Evolutionary conservation across 164 flowering plant species (phyloP).

Genomic region (Macadamia integrifolia): DNA sequence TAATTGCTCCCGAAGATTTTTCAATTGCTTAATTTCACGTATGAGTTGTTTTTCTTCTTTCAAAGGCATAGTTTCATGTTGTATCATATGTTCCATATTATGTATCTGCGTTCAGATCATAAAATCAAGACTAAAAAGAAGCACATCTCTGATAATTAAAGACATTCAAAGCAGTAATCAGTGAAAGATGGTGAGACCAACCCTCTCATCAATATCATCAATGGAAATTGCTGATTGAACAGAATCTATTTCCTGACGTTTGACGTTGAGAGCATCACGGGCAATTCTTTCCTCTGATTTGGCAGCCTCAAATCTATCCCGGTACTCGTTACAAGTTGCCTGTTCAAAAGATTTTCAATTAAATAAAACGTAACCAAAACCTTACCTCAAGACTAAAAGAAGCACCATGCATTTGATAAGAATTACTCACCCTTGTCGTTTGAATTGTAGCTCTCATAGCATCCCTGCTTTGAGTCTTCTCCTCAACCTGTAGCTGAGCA

Average conservation of each 20-base stretch:
- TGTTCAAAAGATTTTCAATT: slow-evolving; percentile 11
- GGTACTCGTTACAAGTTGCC: slow-evolving; percentile 21
- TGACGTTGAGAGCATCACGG: slow-evolving; percentile 39
- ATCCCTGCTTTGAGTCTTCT: slow-evolving; percentile 61
- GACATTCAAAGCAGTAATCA: not conserved
- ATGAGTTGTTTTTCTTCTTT: slow-evolving; percentile 72
- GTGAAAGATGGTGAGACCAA: slow-evolving; percentile 15
- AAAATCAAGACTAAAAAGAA: slow-evolving; percentile 5
- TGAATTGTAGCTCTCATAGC: slow-evolving; percentile 41
- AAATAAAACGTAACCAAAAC: slow-evolving; percentile 2
- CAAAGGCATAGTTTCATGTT: slow-evolving; percentile 75
- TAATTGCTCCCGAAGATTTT: slow-evolving; percentile 47
- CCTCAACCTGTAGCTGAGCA: slow-evolving; percentile 52
- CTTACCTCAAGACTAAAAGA: slow-evolving; percentile 1
- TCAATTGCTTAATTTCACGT: slow-evolving; percentile 77
- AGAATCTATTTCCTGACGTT: slow-evolving; percentile 60
- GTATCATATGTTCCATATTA: slow-evolving; percentile 56
- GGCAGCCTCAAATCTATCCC: slow-evolving; percentile 41
- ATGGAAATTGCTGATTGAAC: slow-evolving; percentile 59
- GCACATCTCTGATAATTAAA: not conserved
- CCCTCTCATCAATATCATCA: slow-evolving; percentile 62
- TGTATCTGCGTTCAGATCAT: slow-evolving; percentile 40
- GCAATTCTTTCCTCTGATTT: slow-evolving; percentile 48
- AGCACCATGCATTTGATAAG: slow-evolving; percentile 1
- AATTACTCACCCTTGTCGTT: slow-evolving; percentile 37